phyloP scores from a whole-genome alignment of 225 moss, liverwort and hornwort genomes.

The Pseudisothecium myosuroides region DNA sequence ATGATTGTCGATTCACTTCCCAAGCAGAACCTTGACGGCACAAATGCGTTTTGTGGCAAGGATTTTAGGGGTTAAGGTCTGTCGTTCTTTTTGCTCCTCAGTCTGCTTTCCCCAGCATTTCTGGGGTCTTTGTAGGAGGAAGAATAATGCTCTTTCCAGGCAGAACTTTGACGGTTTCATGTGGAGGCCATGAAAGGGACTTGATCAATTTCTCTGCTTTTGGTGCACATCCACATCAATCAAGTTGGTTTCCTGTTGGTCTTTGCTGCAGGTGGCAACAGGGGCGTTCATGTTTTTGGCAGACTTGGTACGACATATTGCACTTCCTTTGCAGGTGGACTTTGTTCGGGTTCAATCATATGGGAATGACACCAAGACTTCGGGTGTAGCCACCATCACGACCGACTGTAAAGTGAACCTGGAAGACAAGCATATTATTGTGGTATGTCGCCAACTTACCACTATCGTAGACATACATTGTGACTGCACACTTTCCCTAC shows the following conservation, averaged over 20 bases:
- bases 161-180: neutral
- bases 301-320: conserved; percentile 41
- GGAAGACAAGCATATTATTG: conserved; percentile 57
- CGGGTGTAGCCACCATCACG: conserved; percentile 42
- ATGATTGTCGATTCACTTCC: neutral
- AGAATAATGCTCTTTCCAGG: neutral
- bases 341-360: conserved; percentile 62
- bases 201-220: neutral
- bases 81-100: no score
- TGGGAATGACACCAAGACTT: conserved; percentile 39
- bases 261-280: conserved; percentile 52
- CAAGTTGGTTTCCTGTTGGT: neutral
- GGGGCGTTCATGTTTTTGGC: conserved; percentile 75
- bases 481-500: neutral
- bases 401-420: conserved; percentile 62
- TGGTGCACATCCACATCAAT: neutral
- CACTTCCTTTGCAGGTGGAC: conserved; percentile 45
- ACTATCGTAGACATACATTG: neutral
- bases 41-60: neutral
- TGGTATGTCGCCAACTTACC: neutral
- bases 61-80: neutral
- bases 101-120: neutral
- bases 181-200: neutral
- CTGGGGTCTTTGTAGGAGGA: neutral
- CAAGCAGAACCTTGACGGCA: neutral